Conservation (phyloP, 371 early-diverging fungal genomes). For the Mortierella sp. region DNA sequence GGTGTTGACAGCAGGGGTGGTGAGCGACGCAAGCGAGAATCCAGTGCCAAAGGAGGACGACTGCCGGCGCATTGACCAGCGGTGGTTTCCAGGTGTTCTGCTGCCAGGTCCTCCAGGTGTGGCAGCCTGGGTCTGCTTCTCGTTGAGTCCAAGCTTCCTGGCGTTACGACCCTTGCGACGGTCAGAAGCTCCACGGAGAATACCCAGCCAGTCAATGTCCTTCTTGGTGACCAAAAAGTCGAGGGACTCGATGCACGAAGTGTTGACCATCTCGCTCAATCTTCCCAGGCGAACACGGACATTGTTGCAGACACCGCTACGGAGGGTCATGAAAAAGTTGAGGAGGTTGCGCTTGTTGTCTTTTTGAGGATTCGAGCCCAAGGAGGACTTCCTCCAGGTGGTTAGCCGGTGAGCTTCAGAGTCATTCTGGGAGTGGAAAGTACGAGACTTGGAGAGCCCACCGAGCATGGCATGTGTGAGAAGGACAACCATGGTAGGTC, state of each 20-base stretch:
- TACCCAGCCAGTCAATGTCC: slow-evolving; percentile 80
- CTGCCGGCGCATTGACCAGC: slow-evolving; percentile 60
- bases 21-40: slow-evolving; percentile 38
- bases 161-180: slow-evolving; percentile 56
- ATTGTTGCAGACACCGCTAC: slow-evolving; percentile 79
- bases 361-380: slow-evolving; percentile 46
- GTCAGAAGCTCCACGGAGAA: slow-evolving; percentile 69
- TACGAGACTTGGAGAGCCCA: slow-evolving; percentile 54
- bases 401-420: slow-evolving; percentile 44
- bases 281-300: slow-evolving; percentile 82
- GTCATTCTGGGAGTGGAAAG: slow-evolving; percentile 27
- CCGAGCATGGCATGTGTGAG: slow-evolving; percentile 87
- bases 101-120: slow-evolving; percentile 68
- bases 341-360: slow-evolving; percentile 77
- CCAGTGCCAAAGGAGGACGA: slow-evolving; percentile 62
- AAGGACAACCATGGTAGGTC: slow-evolving; percentile 87
- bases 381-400: slow-evolving; percentile 46
- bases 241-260: slow-evolving; percentile 86
- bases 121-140: slow-evolving; percentile 63
- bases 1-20: slow-evolving; percentile 37
- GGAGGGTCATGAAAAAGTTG: slow-evolving; percentile 88
- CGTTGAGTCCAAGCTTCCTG: slow-evolving; percentile 66
- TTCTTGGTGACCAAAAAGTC: slow-evolving; percentile 86
- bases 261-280: slow-evolving; percentile 82
- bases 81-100: slow-evolving; percentile 62